phyloP scores from a whole-genome alignment of 192 early-diverging fungal genomes.

The Gryganskiella cystojenkinii region DNA sequence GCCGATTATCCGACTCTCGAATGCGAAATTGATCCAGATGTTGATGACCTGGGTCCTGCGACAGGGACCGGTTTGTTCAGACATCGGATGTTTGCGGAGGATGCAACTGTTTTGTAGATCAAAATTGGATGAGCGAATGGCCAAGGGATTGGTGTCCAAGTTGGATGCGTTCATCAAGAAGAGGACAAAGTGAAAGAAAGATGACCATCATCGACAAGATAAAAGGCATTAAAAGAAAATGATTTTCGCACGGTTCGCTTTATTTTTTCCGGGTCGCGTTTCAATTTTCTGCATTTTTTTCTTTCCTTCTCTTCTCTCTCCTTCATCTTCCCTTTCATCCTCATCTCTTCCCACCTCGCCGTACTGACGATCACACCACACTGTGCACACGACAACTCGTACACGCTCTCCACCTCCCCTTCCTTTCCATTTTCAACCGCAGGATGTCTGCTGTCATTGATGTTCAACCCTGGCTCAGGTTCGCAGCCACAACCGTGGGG shows the following conservation, averaged over 20 bases:
- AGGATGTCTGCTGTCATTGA: constrained; percentile 34
- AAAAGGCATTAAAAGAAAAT: background rate
- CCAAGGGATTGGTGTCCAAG: constrained; percentile 31
- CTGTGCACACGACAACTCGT: no score
- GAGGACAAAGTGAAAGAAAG: background rate
- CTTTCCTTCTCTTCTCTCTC: background rate
- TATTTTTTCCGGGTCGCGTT: background rate
- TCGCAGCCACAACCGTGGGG: constrained; percentile 70
- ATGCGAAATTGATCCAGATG: constrained; percentile 20
- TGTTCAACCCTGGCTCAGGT: constrained; percentile 60
- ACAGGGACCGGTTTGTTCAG: constrained; percentile 29
- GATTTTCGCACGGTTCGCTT: constrained; percentile 5
- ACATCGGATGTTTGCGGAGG: constrained; percentile 18
- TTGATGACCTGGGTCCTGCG: constrained; percentile 35
- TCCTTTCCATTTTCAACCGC: background rate
- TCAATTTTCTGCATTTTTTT: background rate
- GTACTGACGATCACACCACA: no score
- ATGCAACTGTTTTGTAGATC: constrained; percentile 29
- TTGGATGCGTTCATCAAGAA: constrained; percentile 37
- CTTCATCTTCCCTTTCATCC: background rate
- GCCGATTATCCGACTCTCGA: constrained; percentile 14
- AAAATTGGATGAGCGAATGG: constrained; percentile 17
- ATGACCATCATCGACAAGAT: background rate
- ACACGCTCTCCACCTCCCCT: background rate
- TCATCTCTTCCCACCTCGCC: no score